Evolutionary conservation across 2,329 filamentous ascomycete genomes (phyloP).

Genomic region (Endothia cerciana): DNA sequence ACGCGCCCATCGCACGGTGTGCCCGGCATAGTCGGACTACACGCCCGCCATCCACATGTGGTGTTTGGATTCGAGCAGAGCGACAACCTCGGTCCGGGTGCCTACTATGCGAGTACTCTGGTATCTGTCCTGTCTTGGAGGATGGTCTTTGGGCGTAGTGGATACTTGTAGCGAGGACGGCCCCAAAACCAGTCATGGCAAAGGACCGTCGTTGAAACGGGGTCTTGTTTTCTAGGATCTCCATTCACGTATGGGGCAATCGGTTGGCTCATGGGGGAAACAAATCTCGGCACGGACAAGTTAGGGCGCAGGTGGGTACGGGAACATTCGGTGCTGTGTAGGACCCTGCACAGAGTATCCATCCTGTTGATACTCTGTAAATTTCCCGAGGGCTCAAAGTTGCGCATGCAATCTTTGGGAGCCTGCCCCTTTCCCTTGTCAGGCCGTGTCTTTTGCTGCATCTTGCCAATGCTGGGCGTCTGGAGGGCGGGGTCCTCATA

Average conservation of each 20-base stretch:
- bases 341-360: conserved; percentile 5
- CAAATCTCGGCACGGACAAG: conserved; percentile 26
- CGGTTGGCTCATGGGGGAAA: conserved; percentile 11
- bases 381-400: conserved; percentile 26
- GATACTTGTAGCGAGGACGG: no score
- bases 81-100: no score
- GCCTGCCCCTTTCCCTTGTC: not conserved
- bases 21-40: no score
- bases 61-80: no score
- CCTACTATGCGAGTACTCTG: no score
- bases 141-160: no score
- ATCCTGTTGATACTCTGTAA: conserved; percentile 16
- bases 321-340: conserved; percentile 8
- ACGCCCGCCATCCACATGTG: no score
- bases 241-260: conserved; percentile 8
- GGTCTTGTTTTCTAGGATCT: not conserved
- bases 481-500: not conserved
- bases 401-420: conserved; percentile 19
- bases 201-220: not conserved
- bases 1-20: no score
- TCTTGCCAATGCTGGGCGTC: not conserved
- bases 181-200: no score
- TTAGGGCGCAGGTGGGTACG: conserved; percentile 25
- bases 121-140: no score
- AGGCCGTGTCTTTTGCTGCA: not conserved